Evolutionary conservation across 495 filamentous ascomycete genomes (phyloP), one percentile per base, ranked within the genome.

Genomic region (Xylaria castorea): DNA sequence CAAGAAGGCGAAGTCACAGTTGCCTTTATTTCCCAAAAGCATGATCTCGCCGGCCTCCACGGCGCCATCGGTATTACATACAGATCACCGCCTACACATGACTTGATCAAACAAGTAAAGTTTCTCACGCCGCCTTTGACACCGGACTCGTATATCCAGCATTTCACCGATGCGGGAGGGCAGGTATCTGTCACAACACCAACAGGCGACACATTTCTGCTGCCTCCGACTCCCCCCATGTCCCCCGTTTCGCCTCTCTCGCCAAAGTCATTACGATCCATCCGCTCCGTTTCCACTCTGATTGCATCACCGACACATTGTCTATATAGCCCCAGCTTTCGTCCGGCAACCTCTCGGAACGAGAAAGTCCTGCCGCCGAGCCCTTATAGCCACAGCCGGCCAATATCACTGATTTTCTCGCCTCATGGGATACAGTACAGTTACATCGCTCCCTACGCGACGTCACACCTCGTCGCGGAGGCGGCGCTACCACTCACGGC

Each of bases 11-110:
- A 90, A 80, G 87, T 91, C 11, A 92, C 90, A 20, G 83, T 93
- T 12, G 85, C 90, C 6, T 90, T 87, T 74, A 85, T 94, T 38
- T 83, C 89, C 3, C 87, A 90, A 46, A 89, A 87, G 76, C 75
- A 83, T 55, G 91, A 93, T 75, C 63, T 92, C 4, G 85, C 86
- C 0, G 86, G 88, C 27, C 74, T 92, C 1, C 91, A 93, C 75
- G 87, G 86, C 12, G 92, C 91, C 6, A 84, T 93, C 58, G 90
- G 89, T 44, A 92, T 93, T 36, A 93, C 91, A 1, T 93, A 93
- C 76, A 84, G 86, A 30, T 84, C 91, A 30, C 89, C 89, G 18
- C 66, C 79, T 36, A 73, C 74, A 60, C 66, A 74, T 48, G 50
- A 53, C 48, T 70, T 57, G 46, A n/a, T 48, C 69, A 65, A 65